Conservation (phyloP, 257 asterid genomes). For the Nicotiana otophora region DNA sequence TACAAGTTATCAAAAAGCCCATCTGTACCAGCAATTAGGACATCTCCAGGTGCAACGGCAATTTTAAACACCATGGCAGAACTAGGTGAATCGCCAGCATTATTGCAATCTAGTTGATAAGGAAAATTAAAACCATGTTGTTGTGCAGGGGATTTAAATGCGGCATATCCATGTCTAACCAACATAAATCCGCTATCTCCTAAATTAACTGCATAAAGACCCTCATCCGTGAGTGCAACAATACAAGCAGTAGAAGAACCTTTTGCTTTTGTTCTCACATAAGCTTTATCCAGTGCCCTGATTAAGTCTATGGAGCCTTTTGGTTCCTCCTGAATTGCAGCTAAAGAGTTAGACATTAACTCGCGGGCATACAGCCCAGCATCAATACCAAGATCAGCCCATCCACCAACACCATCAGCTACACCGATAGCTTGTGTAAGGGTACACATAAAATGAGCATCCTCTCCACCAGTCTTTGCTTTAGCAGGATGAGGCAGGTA, state of each 20-base stretch:
- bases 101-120: conserved; percentile 9
- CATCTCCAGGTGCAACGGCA: conserved; percentile 12
- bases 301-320: conserved; percentile 6
- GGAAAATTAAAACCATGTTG: conserved; percentile 12
- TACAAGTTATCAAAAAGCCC: conserved; percentile 17
- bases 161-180: conserved; percentile 1
- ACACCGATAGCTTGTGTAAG: conserved; percentile 2
- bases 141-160: conserved; percentile 12
- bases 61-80: conserved; percentile 9
- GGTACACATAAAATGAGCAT: conserved; percentile 13
- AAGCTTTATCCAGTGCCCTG: conserved; percentile 6
- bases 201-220: conserved; percentile 9
- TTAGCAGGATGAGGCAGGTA: conserved; percentile 8
- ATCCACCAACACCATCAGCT: conserved; percentile 23
- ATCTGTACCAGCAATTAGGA: conserved; percentile 16
- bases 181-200: conserved; percentile 20
- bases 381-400: conserved; percentile 12
- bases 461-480: conserved; percentile 10
- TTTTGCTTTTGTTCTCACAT: not conserved
- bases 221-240: not conserved
- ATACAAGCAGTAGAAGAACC: conserved; percentile 20
- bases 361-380: conserved; percentile 12
- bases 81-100: conserved; percentile 4
- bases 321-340: not conserved
- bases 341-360: not conserved